Evolutionary conservation across 2,329 filamentous ascomycete genomes (phyloP), one percentile per base, ranked within the genome.

Genomic region (Penicillium sp.): DNA sequence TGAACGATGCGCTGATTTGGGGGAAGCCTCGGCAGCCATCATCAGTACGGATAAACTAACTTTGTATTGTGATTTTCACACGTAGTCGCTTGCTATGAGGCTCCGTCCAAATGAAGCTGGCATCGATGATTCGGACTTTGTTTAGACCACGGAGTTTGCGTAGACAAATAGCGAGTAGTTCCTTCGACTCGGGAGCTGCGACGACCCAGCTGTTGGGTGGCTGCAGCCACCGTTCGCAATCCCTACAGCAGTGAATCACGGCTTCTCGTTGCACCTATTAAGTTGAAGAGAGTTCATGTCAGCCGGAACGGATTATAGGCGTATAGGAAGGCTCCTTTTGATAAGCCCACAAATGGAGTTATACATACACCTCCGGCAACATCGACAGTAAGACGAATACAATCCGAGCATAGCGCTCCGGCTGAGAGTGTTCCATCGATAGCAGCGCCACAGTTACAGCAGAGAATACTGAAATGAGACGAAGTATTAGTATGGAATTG

Each of bases 61-160:
- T 46, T 46, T 46, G 43, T 22, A 97, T 88, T 1, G 94, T 97
- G 74, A 99, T 88, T 80, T 97, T 97, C 74, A 97, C 87, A 77
- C 92, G 95, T 62, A 97, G 83, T 72, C 94, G 83, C 70, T 91
- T 83, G 67, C 92, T 97, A 78, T 99, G 94, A 11, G 94, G 93
- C 76, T 99, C 94, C 1, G 94, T 99, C 94, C 94, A 99, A 71
- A 97, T 89, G 72, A 97, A 99, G 68, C 86, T 89, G 45, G 94
- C 94, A 72, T 99, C 94, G 69, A 97, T 92, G 69, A 99, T 94
- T 59, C 94, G 85, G 64, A 96, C 90, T 79, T 94, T 96, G 73
- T 88, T 86, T 61, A 99, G 78, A 31, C 92, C 92, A 61, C 89
- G 82, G 61, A 99, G 78, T 75, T 94, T 95, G 71, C 91, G 88